Base-by-base conservation (phyloP, 179 eudicot genomes). In the Beta corolliflora region DNA sequence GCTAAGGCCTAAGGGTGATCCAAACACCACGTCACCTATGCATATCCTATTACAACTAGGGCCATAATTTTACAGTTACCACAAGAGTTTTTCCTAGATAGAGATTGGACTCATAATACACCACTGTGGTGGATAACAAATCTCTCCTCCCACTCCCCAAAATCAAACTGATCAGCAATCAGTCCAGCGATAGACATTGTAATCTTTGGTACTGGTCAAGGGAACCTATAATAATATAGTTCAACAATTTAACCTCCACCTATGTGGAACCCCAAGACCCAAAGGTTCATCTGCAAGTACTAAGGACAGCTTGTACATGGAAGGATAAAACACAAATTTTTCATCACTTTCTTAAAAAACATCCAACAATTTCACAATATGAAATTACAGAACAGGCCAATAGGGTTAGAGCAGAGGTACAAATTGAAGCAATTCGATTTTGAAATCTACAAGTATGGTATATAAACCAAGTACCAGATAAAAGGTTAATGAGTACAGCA, bases 381-480 rank as follows among this genome's bases (percentile, higher is more conserved):
- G 56, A 71, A 36, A 36, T 0, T 21, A 71, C 13, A 71, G 36
- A 23, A 77, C 72, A 53, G 45, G 15, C 45, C 36, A 54, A 70
- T 36, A 79, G 11, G 23, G 60, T 71, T 45, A 60, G 58, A 68
- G 41, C 78, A 64, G 25, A 64, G 53, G 21, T 52, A 58, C 16
- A 11, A 50, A 36, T 36, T 59, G 18, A 67, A 31, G 13, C 25
- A 64, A 11, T 56, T 45, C 23, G 71, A 77, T 21, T 19, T 53
- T 14, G 14, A 21, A 71, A 44, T 60, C 69, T 46, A 44, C 31
- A 29, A 14, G 58, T 11, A 41, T 61, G 71, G 64, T 29, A 19
- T 83, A 73, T 29, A 44, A 41, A 74, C 23, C 10, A 79, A 50
- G 83, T 80, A 95, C 98, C 98, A 95, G 87, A 84, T 91, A 95